A percentile compares a stretch with the other conserved stretches of the same genome.
These are phyloP conservation scores for Emmonsia crescens DNA, from an alignment of 2,329 filamentous ascomycete genomes.

Conservation along the genomic window DNA sequence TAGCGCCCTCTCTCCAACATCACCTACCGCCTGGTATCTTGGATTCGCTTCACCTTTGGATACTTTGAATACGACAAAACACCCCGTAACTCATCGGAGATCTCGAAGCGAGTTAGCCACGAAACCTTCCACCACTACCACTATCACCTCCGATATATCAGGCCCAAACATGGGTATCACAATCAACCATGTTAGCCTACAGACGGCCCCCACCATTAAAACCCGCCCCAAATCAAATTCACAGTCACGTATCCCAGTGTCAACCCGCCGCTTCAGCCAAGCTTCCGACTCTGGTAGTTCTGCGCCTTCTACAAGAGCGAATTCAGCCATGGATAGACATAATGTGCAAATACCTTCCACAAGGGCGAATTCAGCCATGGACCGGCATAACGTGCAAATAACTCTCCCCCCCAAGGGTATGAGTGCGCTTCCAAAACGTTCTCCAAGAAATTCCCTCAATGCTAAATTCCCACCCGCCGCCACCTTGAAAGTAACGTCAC, in stretches of 20 bases:
- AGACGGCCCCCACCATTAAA: slow-evolving; percentile 8
- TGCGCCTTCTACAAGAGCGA: slow-evolving; percentile 23
- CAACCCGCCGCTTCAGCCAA: slow-evolving; percentile 29
- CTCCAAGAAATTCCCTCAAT: slow-evolving; percentile 18
- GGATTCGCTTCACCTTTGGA: slow-evolving; percentile 36
- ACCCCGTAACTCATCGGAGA: slow-evolving; percentile 24
- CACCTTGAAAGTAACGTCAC: slow-evolving; percentile 20
- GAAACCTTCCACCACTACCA: slow-evolving; percentile 14
- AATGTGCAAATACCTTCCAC: slow-evolving; percentile 18
- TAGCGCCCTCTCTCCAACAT: slow-evolving; percentile 48
- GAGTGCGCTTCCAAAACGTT: slow-evolving; percentile 33
- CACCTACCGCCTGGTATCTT: slow-evolving; percentile 57
- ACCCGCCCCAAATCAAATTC: slow-evolving; percentile 10
- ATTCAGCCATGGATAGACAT: slow-evolving; percentile 24
- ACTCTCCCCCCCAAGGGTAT: slow-evolving; percentile 29
- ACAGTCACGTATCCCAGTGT: slow-evolving; percentile 37
- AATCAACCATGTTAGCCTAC: slow-evolving; percentile 18
- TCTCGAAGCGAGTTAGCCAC: slow-evolving; percentile 49
- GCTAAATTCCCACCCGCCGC: slow-evolving; percentile 15
- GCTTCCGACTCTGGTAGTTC: slow-evolving; percentile 33
- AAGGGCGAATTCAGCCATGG: slow-evolving; percentile 23
- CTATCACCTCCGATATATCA: slow-evolving; percentile 21
- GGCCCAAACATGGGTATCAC: slow-evolving; percentile 27
- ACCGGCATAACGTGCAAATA: slow-evolving; percentile 16
- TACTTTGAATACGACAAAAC: slow-evolving; percentile 22